phyloP scores from a whole-genome alignment of 2,329 filamentous ascomycete species.

The Aspergillus novoparasiticus region DNA sequence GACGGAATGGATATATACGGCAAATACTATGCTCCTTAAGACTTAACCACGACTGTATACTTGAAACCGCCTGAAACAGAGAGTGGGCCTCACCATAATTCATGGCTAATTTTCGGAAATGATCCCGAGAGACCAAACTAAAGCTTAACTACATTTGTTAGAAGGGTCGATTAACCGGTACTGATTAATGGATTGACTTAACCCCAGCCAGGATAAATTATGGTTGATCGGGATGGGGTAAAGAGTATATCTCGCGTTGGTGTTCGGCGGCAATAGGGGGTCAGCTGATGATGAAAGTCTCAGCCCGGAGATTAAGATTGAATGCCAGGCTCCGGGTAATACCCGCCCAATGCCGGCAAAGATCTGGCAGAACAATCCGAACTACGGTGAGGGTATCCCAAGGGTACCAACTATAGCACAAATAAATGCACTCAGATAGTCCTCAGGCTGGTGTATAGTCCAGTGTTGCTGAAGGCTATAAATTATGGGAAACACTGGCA shows the following conservation, averaged over 20 bases:
- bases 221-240: neutral
- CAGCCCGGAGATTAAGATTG: too few species aligned
- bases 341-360: too few species aligned
- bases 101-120: neutral
- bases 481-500: too few species aligned
- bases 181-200: neutral
- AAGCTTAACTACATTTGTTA: neutral
- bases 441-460: neutral
- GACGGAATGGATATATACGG: neutral
- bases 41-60: neutral
- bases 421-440: neutral
- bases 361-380: neutral
- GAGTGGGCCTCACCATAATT: neutral
- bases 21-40: neutral
- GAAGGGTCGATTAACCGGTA: neutral
- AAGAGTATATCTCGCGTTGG: neutral
- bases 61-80: neutral
- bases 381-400: neutral
- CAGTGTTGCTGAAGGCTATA: accelerated
- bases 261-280: too few species aligned
- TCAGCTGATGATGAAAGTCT: too few species aligned
- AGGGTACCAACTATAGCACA: neutral
- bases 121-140: neutral
- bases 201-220: neutral
- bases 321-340: too few species aligned